Evolutionary conservation across 2,329 filamentous ascomycete species (phyloP), one percentile per base, ranked within the genome.

Genomic region (Paramyrothecium sp.): DNA sequence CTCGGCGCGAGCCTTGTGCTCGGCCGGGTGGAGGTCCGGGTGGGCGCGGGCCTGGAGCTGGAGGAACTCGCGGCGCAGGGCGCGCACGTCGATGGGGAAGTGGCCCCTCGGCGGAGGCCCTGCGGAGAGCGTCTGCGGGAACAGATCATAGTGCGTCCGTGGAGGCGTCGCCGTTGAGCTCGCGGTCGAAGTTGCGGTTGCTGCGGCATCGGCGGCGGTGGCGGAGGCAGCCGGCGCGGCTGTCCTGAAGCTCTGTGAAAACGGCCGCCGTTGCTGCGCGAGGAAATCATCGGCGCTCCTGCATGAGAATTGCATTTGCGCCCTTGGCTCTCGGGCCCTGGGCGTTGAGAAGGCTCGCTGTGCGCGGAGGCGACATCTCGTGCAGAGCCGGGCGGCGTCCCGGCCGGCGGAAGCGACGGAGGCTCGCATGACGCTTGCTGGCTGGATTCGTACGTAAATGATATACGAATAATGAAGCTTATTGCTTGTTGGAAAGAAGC

Each of bases 11-110:
- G 76, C 65, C 75, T 88, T 80, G 72, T 80, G 68, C 71, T 79
- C 46, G 63, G 81, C 61, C 64, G 84, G 78, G 70, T 82, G 79
- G 59, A 89, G 78, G 71, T 95, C 91, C 1, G 91, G 91, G 73
- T 95, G 91, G 12, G 89, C 84, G 48, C 82, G 81, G 19, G 87
- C 84, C 75, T 99, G 95, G 1, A 97, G 83, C 59, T 86, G 84
- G 16, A 98, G 86, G 76, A 96, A 98, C 71, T 99, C 95, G 62
- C 85, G 84, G 53, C 91, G 90, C 20, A 98, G 84, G 17, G 83
- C 78, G 57, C 82, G 79, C 13, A 84, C 71, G 71, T 96, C 82
- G 68, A 98, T 85, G 16, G 79, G 74, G 81, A 98, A 99, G 58
- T 87, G 81, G 0, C 92, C 89, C 0, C 69, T 55, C 0, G 94